phyloP scores from a whole-genome alignment of 805 yeast species.

The Candida adriatica region DNA sequence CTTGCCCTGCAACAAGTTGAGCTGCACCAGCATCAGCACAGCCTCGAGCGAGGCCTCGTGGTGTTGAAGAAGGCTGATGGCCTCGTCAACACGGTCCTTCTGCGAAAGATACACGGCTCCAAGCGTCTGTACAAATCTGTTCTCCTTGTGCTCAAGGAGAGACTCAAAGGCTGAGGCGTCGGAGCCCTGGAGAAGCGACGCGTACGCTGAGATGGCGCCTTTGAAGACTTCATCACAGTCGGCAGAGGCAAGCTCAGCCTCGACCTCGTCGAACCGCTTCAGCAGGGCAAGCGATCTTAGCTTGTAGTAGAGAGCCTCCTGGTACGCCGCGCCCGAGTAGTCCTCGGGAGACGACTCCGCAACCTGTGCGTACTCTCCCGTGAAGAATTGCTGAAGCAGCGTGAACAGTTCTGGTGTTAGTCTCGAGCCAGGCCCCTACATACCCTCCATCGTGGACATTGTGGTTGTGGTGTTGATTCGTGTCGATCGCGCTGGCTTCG shows the following conservation, averaged over 20 bases:
- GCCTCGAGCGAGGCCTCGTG: conserved; percentile 36
- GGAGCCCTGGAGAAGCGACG: conserved; percentile 20
- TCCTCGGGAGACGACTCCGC: conserved; percentile 30
- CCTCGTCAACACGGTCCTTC: conserved; percentile 35
- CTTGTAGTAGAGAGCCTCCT: conserved; percentile 27
- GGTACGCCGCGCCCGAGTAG: conserved; percentile 29
- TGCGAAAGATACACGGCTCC: conserved; percentile 36
- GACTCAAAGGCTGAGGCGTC: conserved; percentile 14
- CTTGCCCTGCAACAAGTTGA: conserved; percentile 34
- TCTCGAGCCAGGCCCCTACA: not conserved
- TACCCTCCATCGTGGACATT: too few species aligned
- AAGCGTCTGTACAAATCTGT: conserved; percentile 30
- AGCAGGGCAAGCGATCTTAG: conserved; percentile 28
- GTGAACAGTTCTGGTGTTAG: conserved; percentile 37
- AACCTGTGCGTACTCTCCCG: conserved; percentile 47
- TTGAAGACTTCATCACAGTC: conserved; percentile 4
- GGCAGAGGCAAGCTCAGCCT: not conserved
- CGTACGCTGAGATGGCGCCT: conserved; percentile 25
- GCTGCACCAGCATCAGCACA: conserved; percentile 33
- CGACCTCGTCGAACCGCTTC: conserved; percentile 18
- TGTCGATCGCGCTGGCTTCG: too few species aligned
- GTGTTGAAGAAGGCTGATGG: conserved; percentile 31
- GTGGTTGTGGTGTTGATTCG: too few species aligned
- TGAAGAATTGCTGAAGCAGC: conserved; percentile 52
- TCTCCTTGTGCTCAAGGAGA: conserved; percentile 17